phyloP scores from a whole-genome alignment of 495 filamentous ascomycete species.

The Penicillium salamii region DNA sequence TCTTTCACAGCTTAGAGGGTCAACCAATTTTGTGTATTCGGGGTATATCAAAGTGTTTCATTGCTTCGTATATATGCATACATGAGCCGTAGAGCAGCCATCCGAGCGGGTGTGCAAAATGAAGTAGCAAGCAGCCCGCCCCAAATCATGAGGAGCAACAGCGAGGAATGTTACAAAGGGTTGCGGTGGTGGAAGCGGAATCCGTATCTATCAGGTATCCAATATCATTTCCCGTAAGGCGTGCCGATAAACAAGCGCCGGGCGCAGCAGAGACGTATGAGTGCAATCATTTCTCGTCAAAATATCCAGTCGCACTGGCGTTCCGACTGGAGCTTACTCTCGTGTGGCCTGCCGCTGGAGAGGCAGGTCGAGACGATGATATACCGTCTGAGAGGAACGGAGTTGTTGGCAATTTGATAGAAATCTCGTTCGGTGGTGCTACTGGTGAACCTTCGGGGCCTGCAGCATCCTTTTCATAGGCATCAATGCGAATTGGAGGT shows the following conservation, averaged over 20 bases:
- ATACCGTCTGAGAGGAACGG: constrained; percentile 52
- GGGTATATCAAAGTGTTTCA: constrained; percentile 20
- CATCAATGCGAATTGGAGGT: constrained; percentile 70
- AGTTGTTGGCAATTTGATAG: constrained; percentile 48
- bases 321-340: constrained; percentile 42
- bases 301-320: constrained; percentile 28
- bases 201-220: constrained; percentile 19
- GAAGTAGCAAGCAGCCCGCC: constrained; percentile 1
- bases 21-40: background rate
- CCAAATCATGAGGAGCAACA: background rate
- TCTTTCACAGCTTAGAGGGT: background rate
- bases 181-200: background rate
- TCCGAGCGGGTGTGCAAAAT: background rate
- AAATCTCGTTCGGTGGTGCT: constrained; percentile 44
- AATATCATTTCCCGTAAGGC: constrained; percentile 18
- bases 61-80: constrained; percentile 34
- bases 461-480: constrained; percentile 62
- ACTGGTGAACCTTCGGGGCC: constrained; percentile 50
- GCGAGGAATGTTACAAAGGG: constrained; percentile 6
- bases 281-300: constrained; percentile 27
- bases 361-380: constrained; percentile 65
- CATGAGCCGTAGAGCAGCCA: constrained; percentile 14
- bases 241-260: background rate
- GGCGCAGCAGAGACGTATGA: background rate
- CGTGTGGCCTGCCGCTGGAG: constrained; percentile 52